phyloP scores from a whole-genome alignment of 2,329 filamentous ascomycete genomes.

The Xylariomycetidae sp. region DNA sequence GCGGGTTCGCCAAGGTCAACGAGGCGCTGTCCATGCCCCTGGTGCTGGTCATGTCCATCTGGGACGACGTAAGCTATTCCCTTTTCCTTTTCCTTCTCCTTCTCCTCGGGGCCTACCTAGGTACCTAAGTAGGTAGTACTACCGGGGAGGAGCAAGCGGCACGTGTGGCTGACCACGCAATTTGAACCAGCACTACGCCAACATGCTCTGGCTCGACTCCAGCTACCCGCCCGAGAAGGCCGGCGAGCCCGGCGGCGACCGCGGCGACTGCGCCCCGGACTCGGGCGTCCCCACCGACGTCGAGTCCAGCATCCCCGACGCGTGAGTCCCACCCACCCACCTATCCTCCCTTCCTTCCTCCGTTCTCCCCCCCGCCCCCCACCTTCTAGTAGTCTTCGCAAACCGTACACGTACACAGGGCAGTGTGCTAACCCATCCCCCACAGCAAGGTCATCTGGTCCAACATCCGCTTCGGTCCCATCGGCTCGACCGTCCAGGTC shows the following conservation, averaged over 20 bases:
- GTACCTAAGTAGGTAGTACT: too few species aligned
- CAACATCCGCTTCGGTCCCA: conserved; percentile 44
- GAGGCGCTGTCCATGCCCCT: conserved; percentile 47
- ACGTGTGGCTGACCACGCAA: conserved; percentile 9
- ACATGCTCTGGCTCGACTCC: conserved; percentile 57
- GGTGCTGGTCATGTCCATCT: conserved; percentile 56
- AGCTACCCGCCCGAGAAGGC: conserved; percentile 37
- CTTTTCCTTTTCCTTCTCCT: too few species aligned
- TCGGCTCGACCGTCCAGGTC: conserved; percentile 37
- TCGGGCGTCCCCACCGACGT: conserved; percentile 43
- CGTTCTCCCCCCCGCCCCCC: too few species aligned
- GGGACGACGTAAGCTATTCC: conserved; percentile 52
- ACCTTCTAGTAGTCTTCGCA: too few species aligned
- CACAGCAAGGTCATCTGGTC: conserved; percentile 39
- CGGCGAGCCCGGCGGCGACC: conserved; percentile 36
- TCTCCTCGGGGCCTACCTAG: not conserved
- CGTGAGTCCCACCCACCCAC: conserved; percentile 18
- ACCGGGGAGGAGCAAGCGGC: too few species aligned
- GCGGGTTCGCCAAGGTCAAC: conserved; percentile 48
- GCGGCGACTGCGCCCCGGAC: conserved; percentile 41
- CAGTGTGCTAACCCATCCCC: conserved; percentile 4
- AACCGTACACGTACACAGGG: too few species aligned
- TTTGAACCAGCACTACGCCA: conserved; percentile 40
- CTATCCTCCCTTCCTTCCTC: not conserved
- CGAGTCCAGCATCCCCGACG: conserved; percentile 32